Conservation (phyloP, 768 basidiomycete genomes). For the Nevesoporus exiguus region DNA sequence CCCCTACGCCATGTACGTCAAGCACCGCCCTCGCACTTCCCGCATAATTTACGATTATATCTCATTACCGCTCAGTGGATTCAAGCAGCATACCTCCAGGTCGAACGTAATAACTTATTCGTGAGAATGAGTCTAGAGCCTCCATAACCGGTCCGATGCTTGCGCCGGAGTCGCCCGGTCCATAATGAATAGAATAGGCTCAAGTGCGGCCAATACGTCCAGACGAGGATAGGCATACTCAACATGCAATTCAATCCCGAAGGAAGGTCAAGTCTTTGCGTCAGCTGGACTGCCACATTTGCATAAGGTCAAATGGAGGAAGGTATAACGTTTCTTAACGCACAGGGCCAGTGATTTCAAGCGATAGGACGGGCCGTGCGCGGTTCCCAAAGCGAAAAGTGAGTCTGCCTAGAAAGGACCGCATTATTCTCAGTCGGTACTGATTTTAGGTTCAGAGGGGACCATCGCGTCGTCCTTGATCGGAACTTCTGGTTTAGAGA, state of each 20-base stretch:
- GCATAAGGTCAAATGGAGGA: not conserved
- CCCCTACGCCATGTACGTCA: constrained; percentile 6
- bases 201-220: not conserved
- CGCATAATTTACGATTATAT: constrained; percentile 10
- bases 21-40: constrained; percentile 11
- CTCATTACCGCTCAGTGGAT: constrained; percentile 14
- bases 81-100: constrained; percentile 7
- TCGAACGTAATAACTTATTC: constrained; percentile 18
- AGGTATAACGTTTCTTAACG: not conserved
- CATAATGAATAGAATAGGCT: constrained; percentile 5
- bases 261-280: not conserved
- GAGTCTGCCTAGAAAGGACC: not conserved
- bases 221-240: not conserved
- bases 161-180: constrained; percentile 2
- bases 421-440: not conserved
- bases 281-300: constrained; percentile 4
- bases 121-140: constrained; percentile 4
- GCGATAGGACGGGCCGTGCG: not conserved
- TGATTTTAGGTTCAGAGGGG: not conserved
- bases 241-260: constrained; percentile 7
- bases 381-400: not conserved
- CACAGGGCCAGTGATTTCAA: not conserved
- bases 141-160: constrained; percentile 9
- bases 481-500: not conserved
- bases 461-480: not conserved